Base-by-base conservation (phyloP, 805 yeast genomes). In the Lipomyces kockii region DNA sequence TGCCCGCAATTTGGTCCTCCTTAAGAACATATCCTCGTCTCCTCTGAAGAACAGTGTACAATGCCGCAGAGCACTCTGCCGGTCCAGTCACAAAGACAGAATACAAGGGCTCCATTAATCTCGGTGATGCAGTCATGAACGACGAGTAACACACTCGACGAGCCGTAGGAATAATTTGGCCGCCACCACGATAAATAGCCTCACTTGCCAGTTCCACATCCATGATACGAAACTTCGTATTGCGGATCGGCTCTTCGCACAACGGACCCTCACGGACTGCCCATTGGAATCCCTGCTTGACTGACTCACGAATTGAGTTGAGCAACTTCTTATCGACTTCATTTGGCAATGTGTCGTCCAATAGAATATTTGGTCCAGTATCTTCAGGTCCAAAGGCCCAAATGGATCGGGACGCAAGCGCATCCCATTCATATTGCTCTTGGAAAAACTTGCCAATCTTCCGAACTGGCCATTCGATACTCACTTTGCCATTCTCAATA, bases 61-160 rank as follows among this genome's bases (percentile, higher is more conserved):
- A 80, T 3, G 86, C 84, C 3, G 80, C 74, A 2, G 85, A 82
- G 7, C 86, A 80, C 2, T 81, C 78, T 1, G 79, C 76, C 0
- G 85, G 83, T 27, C 93, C 87, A 0, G 87, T 80, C 0, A 88
- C 81, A 67, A 85, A 84, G 34, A 89, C 83, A 12, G 83, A 79
- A 75, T 89, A 92, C 1, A 88, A 76, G 0, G 99, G 99, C 74
- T 95, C 99, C 82, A 93, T 76, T 37, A 95, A 76, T 56, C 86
- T 81, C 0, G 98, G 98, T 0, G 86, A 76, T 0, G 97, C 94
- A 0, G 92, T 84, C 77, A 95, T 78, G 53, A 92, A 77, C 0
- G 97, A 92, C 0, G 92, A 82, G 74, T 90, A 89, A 72, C 97
- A 91, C 0, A 98, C 98, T 59, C 89, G 86, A 71, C 97, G 83